These are phyloP conservation scores for Phaeosphaeria sp. DNA, from an alignment of 2,329 filamentous ascomycete genomes.

Conservation along the genomic window DNA sequence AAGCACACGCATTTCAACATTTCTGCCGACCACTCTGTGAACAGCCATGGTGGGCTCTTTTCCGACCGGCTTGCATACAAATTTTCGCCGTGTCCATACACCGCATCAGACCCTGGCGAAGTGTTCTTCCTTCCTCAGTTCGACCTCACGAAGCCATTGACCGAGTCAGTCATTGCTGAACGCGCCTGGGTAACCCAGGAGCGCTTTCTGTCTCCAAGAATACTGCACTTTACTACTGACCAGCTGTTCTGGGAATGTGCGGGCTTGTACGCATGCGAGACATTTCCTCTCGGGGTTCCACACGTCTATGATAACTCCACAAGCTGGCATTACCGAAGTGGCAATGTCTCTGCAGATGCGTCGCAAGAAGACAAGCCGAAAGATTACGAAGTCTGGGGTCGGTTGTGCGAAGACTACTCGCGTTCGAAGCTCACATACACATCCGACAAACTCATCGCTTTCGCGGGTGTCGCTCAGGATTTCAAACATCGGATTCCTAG, in stretches of 20 bases:
- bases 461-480: constrained; percentile 3
- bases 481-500: background rate
- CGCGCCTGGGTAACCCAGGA: constrained; percentile 6
- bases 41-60: constrained; percentile 4
- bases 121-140: constrained; percentile 1
- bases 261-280: constrained; percentile 4
- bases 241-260: constrained; percentile 6
- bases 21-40: constrained; percentile 3
- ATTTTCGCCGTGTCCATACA: constrained; percentile 1
- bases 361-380: background rate
- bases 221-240: constrained; percentile 3
- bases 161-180: background rate
- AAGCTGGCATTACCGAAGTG: background rate
- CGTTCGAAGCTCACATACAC: constrained; percentile 1
- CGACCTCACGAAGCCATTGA: constrained; percentile 1
- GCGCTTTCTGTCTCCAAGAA: constrained; percentile 2
- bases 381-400: background rate
- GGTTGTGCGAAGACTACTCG: constrained; percentile 6
- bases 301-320: constrained; percentile 1
- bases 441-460: constrained; percentile 9
- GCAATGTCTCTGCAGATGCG: no score
- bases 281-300: constrained; percentile 2
- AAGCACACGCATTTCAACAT: constrained; percentile 7
- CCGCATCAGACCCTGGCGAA: background rate
- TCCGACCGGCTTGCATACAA: constrained; percentile 1